Evolutionary conservation across 371 early-diverging fungal genomes (phyloP).

Genomic region (Dichotomocladium elegans): DNA sequence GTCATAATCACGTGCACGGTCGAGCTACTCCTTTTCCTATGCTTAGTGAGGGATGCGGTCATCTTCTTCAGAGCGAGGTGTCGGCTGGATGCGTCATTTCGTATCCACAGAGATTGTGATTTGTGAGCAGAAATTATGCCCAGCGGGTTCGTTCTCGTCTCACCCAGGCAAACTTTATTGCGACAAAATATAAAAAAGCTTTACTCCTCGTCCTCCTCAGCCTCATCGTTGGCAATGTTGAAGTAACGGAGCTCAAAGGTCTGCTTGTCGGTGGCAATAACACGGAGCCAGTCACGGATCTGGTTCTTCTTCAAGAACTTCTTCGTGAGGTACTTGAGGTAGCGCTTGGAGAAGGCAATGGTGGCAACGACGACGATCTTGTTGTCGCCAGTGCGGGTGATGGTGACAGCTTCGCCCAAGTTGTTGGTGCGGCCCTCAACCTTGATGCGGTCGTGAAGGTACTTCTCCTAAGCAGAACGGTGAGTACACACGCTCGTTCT

Average conservation of each 20-base stretch:
- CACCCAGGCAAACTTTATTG: slow-evolving; percentile 31
- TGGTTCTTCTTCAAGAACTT: slow-evolving; percentile 99
- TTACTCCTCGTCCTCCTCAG: slow-evolving; percentile 72
- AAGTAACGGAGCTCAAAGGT: slow-evolving; percentile 96
- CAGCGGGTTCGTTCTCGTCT: slow-evolving; percentile 68
- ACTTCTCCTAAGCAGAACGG: slow-evolving; percentile 66
- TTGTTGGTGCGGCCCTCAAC: slow-evolving; percentile 95
- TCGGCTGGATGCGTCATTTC: too few species aligned
- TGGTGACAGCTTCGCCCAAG: slow-evolving; percentile 86
- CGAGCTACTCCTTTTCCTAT: too few species aligned
- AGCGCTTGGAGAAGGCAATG: slow-evolving; percentile 93
- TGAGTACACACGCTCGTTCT: background rate
- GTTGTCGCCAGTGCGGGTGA: slow-evolving; percentile 74
- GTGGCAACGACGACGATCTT: slow-evolving; percentile 78
- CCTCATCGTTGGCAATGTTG: slow-evolving; percentile 87
- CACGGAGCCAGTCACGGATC: slow-evolving; percentile 98
- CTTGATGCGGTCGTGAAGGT: slow-evolving; percentile 97
- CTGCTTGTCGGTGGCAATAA: slow-evolving; percentile 86
- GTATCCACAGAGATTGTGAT: slow-evolving; percentile 56
- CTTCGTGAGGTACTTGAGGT: slow-evolving; percentile 99
- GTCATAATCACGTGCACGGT: too few species aligned
- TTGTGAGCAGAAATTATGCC: slow-evolving; percentile 36
- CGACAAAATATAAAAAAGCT: slow-evolving; percentile 8
- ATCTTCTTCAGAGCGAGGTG: too few species aligned
- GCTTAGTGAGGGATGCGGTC: too few species aligned